Evolutionary conservation across 1,139 yeast species (phyloP).

Genomic region (Blastobotrys malaysiensis): DNA sequence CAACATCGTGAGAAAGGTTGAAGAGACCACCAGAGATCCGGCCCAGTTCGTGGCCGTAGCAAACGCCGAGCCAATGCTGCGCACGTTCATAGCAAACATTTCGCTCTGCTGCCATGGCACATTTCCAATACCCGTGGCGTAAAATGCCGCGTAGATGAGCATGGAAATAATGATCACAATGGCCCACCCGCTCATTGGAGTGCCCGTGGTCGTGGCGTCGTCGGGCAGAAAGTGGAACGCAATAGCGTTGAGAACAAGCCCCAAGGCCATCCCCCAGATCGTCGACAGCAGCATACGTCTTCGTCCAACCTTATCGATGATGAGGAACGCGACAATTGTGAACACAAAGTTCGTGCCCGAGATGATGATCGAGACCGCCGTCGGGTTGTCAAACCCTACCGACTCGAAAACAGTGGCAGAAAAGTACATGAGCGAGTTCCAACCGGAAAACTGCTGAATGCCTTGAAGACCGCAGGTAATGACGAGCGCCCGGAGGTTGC

Average conservation of each 20-base stretch:
- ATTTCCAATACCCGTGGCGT: conserved; percentile 92
- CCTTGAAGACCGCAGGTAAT: conserved; percentile 92
- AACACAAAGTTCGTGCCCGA: conserved; percentile 91
- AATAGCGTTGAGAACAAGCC: conserved; percentile 75
- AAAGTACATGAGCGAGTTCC: conserved; percentile 92
- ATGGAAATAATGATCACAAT: conserved; percentile 74
- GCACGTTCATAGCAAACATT: conserved; percentile 83
- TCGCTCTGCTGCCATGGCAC: conserved; percentile 98
- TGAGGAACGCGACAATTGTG: conserved; percentile 74
- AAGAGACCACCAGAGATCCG: conserved; percentile 83
- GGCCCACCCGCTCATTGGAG: conserved; percentile 67
- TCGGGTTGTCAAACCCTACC: conserved; percentile 77
- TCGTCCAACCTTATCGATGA: conserved; percentile 83
- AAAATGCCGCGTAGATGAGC: conserved; percentile 81
- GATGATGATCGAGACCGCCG: conserved; percentile 85
- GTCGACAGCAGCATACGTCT: conserved; percentile 69
- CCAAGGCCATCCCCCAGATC: conserved; percentile 72
- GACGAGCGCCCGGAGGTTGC: conserved; percentile 79
- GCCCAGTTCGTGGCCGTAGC: conserved; percentile 95
- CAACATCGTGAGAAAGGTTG: conserved; percentile 91
- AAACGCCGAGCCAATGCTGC: conserved; percentile 83
- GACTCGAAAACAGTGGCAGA: conserved; percentile 85
- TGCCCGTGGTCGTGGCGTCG: conserved; percentile 41
- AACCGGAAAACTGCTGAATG: conserved; percentile 92
- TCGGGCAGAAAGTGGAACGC: conserved; percentile 72